These are phyloP conservation scores for Butyriboletus loyo DNA, from an alignment of 768 basidiomycete genomes.

Conservation along the genomic window DNA sequence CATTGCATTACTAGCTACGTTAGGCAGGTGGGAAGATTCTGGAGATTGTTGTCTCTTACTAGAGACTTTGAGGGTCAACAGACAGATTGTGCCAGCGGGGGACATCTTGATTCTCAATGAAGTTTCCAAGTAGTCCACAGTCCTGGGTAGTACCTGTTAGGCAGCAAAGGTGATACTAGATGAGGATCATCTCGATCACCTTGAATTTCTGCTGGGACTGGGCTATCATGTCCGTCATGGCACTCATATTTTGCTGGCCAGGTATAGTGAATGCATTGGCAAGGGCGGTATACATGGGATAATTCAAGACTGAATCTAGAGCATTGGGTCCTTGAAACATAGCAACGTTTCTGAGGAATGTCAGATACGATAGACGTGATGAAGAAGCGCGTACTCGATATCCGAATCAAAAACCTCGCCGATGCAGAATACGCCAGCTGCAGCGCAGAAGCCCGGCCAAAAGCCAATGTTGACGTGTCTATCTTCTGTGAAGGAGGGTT, in stretches of 20 bases:
- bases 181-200: conserved; percentile 22
- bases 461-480: conserved; percentile 71
- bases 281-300: conserved; percentile 64
- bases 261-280: conserved; percentile 68
- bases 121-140: conserved; percentile 56
- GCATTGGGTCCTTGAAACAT: conserved; percentile 58
- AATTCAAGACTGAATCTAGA: conserved; percentile 71
- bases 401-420: conserved; percentile 71
- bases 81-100: conserved; percentile 72
- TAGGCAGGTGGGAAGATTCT: neutral
- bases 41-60: conserved; percentile 38
- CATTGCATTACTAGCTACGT: conserved; percentile 62
- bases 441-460: conserved; percentile 70
- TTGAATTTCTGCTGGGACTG: conserved; percentile 54
- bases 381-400: conserved; percentile 39
- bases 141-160: conserved; percentile 17
- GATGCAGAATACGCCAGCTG: conserved; percentile 83
- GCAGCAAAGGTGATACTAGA: neutral
- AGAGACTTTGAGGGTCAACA: conserved; percentile 69
- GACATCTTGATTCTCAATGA: conserved; percentile 77
- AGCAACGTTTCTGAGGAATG: conserved; percentile 45
- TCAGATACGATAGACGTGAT: conserved; percentile 16
- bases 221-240: conserved; percentile 47
- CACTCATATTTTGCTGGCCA: conserved; percentile 61
- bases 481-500: conserved; percentile 9